Evolutionary conservation across 2,329 filamentous ascomycete genomes (phyloP), one percentile per base, ranked within the genome.

Genomic region (Colletotrichum tropicale): DNA sequence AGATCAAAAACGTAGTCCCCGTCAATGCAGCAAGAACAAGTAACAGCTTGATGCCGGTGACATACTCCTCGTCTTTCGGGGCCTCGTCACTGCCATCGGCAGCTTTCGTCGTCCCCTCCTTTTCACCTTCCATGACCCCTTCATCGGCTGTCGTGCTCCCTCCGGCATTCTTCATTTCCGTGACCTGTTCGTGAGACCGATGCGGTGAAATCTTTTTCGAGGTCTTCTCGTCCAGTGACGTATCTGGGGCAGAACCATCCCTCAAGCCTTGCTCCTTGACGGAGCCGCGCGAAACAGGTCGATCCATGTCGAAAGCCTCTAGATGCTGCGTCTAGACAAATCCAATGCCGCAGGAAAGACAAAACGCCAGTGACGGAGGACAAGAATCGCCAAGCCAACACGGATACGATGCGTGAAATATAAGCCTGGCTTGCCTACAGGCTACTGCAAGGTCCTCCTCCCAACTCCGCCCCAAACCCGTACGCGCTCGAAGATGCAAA

Each of bases 1-100:
- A 78, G 81, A 89, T 86, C 21, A 89, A 77, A 74, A 90, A 90
- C 16, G 84, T 83, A 9, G 84, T 85, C 5, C 87, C 76, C 0
- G 86, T 87, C 16, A 89, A 79, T 3, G 82, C 81, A 21, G 76
- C 76, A 74, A 87, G 83, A 62, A 84, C 80, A 30, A 84, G 80
- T 66, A 81, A 78, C 34, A 86, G 79, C 65, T 82, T 84, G 12
- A 79, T 71, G 58, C 84, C 83, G 6, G 80, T 80, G 28, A 84
- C 80, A 70, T 82, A 81, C 77, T 75, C 70, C 58, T 75, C 43
- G 43, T 52, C 43, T 1, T 21, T 21, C 13, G 43, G 43, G 6
- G 6, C n/a, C n/a, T 52, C 43, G 43, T 52, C 43, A 13, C n/a
- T 24, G n/a, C 43, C 43, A 13, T 52, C 6, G 10, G 6, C 43